Evolutionary conservation across 164 flowering plant species (phyloP), one percentile per base, ranked within the genome.

Genomic region (Saururus chinensis): DNA sequence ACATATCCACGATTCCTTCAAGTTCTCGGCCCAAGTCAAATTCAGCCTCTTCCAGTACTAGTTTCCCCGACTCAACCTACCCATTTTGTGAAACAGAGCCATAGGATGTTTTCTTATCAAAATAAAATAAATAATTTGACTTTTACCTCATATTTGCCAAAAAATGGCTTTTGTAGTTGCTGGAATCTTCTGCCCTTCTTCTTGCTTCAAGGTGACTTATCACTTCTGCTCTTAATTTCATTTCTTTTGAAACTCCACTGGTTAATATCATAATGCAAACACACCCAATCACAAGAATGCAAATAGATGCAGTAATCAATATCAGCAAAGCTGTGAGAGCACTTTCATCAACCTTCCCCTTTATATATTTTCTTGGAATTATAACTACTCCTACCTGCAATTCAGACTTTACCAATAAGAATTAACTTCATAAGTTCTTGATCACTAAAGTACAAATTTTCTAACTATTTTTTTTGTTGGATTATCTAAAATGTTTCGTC

Each of bases 101-200:
- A 30, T 30, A 30, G n/a, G n/a, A n/a, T 30, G 37, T 30, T 30
- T 30, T 30, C 37, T 30, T 30, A 30, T 30, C 37, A 30, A 30
- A 30, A 30, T 6, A n/a, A 2, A 6, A 30, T 30, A 30, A 30
- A 30, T 56, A 9, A 64, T 67, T 68, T 45, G 49, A 45, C 49
- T 12, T 45, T 45, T 30, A 83, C 98, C 98, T 93, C 97, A 90
- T 93, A 64, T 93, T 93, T 70, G 98, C 98, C 54, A 93, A 69
- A 78, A 93, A 93, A 72, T 93, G 98, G 74, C 96, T 93, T 71
- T 93, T 93, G 73, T 86, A 93, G 77, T 93, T 93, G 82, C 83
- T 93, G 57, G 98, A 93, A 63, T 96, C 97, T 74, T 93, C 98
- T 56, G 98, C 98, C 45, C 84, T 80, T 74, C 98, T 82, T 76